Evolutionary conservation across 176 grass and related monocot species (phyloP).

Genomic region (Rhynchospora tenuis): DNA sequence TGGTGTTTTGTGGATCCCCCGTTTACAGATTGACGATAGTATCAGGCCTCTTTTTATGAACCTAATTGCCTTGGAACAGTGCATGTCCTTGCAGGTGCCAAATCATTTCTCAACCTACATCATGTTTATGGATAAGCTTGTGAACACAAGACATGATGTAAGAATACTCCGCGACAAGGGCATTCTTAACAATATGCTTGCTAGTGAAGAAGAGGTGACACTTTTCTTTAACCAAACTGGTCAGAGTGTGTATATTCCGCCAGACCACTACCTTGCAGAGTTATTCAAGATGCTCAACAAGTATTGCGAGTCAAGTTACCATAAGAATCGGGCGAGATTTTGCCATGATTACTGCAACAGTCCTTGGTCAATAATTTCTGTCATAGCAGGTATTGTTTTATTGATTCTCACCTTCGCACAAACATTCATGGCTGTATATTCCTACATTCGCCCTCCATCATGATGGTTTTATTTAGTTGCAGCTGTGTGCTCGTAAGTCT

Average conservation of each 20-base stretch:
- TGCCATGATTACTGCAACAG: constrained; percentile 32
- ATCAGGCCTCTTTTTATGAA: no score
- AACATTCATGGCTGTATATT: neutral
- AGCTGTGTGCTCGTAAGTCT: no score
- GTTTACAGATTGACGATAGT: no score
- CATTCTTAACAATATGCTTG: constrained; percentile 6
- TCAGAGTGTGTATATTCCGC: rapidly evolving
- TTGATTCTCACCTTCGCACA: neutral
- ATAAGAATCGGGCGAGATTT: neutral
- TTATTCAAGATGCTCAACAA: neutral
- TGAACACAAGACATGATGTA: constrained; percentile 19
- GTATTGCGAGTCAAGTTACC: neutral
- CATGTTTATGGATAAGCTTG: constrained; percentile 28
- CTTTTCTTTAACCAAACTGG: constrained; percentile 2
- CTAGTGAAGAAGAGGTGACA: neutral
- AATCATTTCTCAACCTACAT: constrained; percentile 16
- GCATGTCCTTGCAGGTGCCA: no score
- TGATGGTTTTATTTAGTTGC: neutral
- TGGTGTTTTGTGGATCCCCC: no score
- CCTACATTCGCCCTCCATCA: neutral
- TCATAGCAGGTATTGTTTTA: neutral
- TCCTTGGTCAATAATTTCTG: constrained; percentile 26
- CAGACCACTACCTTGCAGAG: constrained; percentile 10
- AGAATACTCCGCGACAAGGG: neutral
- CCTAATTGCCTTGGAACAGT: no score